phyloP scores from a whole-genome alignment of 495 filamentous ascomycete genomes.

The Trichoderma gamsii region DNA sequence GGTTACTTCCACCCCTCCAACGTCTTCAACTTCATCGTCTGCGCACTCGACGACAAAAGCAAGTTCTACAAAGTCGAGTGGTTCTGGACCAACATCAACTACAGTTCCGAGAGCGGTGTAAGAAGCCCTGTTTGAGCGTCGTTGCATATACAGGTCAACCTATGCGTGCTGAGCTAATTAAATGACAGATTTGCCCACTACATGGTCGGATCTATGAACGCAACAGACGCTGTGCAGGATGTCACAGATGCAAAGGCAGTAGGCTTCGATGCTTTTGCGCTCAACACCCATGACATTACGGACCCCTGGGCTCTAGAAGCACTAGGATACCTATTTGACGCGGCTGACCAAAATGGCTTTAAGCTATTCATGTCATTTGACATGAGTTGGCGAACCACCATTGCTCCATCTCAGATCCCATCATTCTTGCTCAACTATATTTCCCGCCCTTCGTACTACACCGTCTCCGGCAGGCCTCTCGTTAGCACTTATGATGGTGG shows the following conservation, averaged over 20 bases:
- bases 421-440: conserved; percentile 5
- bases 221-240: conserved; percentile 21
- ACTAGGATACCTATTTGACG: conserved; percentile 19
- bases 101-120: conserved; percentile 7
- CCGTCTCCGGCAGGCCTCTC: neutral
- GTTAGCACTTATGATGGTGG: conserved; percentile 8
- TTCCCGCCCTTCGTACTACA: conserved; percentile 5
- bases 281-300: conserved; percentile 18
- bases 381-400: neutral
- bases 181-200: conserved; percentile 9
- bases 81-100: neutral
- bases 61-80: conserved; percentile 1
- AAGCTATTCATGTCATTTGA: conserved; percentile 27
- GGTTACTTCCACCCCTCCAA: neutral
- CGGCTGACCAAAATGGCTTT: conserved; percentile 19
- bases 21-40: neutral
- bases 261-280: conserved; percentile 23
- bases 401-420: neutral
- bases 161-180: neutral
- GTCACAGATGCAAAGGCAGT: conserved; percentile 21
- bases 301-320: conserved; percentile 16
- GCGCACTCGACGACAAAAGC: neutral
- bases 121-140: neutral
- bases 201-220: conserved; percentile 21
- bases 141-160: neutral